Evolutionary conservation across 2,329 filamentous ascomycete species (phyloP), one percentile per base, ranked within the genome.

Genomic region (Scleromitrula shiraiana): DNA sequence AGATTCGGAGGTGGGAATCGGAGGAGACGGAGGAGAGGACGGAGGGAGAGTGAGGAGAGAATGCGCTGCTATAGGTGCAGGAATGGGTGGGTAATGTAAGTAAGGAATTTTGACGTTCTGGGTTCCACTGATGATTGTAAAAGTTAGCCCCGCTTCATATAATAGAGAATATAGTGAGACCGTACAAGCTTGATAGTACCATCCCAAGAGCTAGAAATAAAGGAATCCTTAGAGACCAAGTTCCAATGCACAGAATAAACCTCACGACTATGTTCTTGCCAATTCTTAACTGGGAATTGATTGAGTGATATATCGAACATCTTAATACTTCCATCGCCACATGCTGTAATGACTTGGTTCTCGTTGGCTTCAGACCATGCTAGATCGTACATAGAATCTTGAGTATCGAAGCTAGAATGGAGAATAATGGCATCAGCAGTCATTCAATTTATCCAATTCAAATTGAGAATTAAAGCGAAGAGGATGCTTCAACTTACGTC

Each of bases 361-460:
- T 96, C 91, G 71, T 98, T 90, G 57, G 88, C 80, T 71, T 98
- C 93, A 15, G 89, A 95, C 89, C 93, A 97, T 22, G 90, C 79
- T 45, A 93, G 75, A 68, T 98, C 93, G 68, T 95, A 98, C 55
- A 97, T 83, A 37, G 90, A 87, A 67, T 98, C 93, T 71, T 97
- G 94, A 9, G 93, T 98, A 63, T 96, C 91, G 70, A 91, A 98
- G 64, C 86, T 91, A 17, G n/a, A 22, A 2, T 1, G 3, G 8
- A 15, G 14, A 14, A 39, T 10, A 19, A 33, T 8, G 0, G 5
- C 10, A 5, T 47, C 2, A 47, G 29, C 10, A n/a, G 9, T 12
- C 9, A 7, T n/a, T n/a, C n/a, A 7, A 10, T 15, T 3, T 20
- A n/a, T 7, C 26, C 26, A 29, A 29, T 29, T 29, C 26, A 5